These are phyloP conservation scores for Pseudocercospora musae DNA, from an alignment of 2,329 filamentous ascomycete species.

Conservation along the genomic window DNA sequence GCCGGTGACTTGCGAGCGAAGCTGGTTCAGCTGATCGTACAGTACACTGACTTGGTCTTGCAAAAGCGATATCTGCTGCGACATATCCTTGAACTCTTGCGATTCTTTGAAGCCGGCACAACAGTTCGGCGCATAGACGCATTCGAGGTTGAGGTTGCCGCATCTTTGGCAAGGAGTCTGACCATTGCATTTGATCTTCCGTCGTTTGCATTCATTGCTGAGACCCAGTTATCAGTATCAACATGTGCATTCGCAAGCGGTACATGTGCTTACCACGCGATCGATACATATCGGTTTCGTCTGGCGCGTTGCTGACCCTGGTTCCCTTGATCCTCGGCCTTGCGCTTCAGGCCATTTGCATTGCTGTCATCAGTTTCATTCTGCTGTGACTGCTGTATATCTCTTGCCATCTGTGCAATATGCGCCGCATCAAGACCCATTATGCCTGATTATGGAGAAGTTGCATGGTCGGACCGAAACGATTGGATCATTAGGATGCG, in stretches of 20 bases:
- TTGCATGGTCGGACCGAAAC: slow-evolving; percentile 2
- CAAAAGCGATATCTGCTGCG: slow-evolving; percentile 66
- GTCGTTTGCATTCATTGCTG: slow-evolving; percentile 63
- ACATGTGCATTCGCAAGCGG: slow-evolving; percentile 20
- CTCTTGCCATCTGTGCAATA: slow-evolving; percentile 20
- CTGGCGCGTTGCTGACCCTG: slow-evolving; percentile 54
- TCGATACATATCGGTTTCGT: slow-evolving; percentile 65
- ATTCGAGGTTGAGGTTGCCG: slow-evolving; percentile 62
- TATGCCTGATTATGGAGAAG: neutral
- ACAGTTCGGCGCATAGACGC: slow-evolving; percentile 64
- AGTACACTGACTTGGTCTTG: slow-evolving; percentile 83
- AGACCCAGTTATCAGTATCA: neutral
- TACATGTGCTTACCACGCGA: slow-evolving; percentile 56
- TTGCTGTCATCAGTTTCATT: slow-evolving; percentile 15
- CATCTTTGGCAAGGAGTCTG: slow-evolving; percentile 63
- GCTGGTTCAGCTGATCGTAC: slow-evolving; percentile 65
- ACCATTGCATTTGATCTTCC: slow-evolving; percentile 68
- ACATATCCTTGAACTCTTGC: slow-evolving; percentile 84
- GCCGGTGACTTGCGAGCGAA: slow-evolving; percentile 52
- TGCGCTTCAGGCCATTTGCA: slow-evolving; percentile 39
- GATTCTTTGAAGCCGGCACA: slow-evolving; percentile 87
- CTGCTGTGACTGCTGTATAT: slow-evolving; percentile 15
- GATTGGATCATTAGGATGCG: neutral
- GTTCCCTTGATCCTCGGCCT: slow-evolving; percentile 41
- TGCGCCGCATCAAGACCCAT: slow-evolving; percentile 17